Conservation (phyloP, 2,329 filamentous ascomycete genomes). For the Lasiodiplodia gonubiensis region DNA sequence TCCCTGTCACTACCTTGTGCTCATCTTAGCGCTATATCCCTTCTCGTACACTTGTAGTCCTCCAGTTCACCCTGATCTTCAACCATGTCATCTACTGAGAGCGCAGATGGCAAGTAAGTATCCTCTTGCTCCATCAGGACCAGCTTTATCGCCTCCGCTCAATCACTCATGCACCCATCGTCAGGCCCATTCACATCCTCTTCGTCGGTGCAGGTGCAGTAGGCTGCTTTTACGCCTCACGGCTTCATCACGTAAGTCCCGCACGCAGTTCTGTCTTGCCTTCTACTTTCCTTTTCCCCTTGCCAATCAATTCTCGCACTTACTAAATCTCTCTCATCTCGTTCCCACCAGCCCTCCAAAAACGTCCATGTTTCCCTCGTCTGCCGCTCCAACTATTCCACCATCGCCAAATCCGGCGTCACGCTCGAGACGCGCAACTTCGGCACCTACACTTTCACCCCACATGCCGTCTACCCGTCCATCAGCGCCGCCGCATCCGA, state of each 20-base stretch:
- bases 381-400: conserved; percentile 74
- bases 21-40: not conserved
- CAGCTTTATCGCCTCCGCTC: not conserved
- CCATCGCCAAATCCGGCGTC: conserved; percentile 67
- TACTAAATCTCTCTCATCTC: not conserved
- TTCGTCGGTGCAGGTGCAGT: conserved; percentile 75
- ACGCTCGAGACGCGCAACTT: conserved; percentile 69
- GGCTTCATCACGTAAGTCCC: conserved; percentile 67
- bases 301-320: not conserved
- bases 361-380: conserved; percentile 70
- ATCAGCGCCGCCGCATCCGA: conserved; percentile 56
- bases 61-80: not conserved
- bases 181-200: conserved; percentile 58
- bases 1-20: not conserved
- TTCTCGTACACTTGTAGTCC: not conserved
- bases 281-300: conserved; percentile 46
- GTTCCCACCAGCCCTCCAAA: conserved; percentile 31
- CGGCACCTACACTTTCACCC: conserved; percentile 68
- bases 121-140: not conserved
- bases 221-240: conserved; percentile 74
- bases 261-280: conserved; percentile 71
- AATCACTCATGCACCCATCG: not conserved
- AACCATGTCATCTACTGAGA: conserved; percentile 4
- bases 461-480: conserved; percentile 67
- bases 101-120: conserved; percentile 10